Evolutionary conservation across 2,329 filamentous ascomycete genomes (phyloP), one percentile per base, ranked within the genome.

Genomic region (Aspergillus sp.): DNA sequence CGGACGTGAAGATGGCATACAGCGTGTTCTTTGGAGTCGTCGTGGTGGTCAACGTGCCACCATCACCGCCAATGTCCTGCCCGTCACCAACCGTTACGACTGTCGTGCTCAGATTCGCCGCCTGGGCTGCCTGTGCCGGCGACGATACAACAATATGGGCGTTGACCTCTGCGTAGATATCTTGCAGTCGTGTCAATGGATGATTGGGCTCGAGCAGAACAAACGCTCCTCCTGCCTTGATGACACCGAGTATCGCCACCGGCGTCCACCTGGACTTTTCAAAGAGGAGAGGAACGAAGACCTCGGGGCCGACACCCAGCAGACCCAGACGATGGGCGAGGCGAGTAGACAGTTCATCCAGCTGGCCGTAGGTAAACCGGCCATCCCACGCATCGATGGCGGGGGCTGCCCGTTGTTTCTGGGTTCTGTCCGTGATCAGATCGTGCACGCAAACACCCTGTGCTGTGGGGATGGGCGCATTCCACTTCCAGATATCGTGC

Each of bases 1-100:
- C 73, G 2, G 71, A 71, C 4, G 71, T 73, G 48, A 81, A 76
- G 7, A 83, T 69, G 2, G 79, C 68, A 54, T 79, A 84, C 19
- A 19, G 19, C 19, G 19, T 19, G 19, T 19, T 19, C 19, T 19
- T 19, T 19, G 19, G 2, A 2, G 19, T 19, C 19, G 19, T 19
- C 19, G 19, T 4, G 19, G 4, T 4, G 19, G 19, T 19, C 19
- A 19, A 2, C 19, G 19, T 19, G 19, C 2, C 19, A 19, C 19
- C 19, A 4, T 19, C 19, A 19, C 19, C 2, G 19, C 19, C 19
- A 19, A 19, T 2, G 13, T 43, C 41, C 9, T 35, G 34, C 4
- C 32, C 37, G 5, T 12, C 5, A 27, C 34, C 34, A 26, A 26
- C 37, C 1, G 13, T 13, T 2, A 39, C 37, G 5, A 39, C 26